Percentiles rank a stretch among this genome's conserved stretches.
Conservation (phyloP, 352 stramenopile species). For the Phytophthora nicotianae region DNA sequence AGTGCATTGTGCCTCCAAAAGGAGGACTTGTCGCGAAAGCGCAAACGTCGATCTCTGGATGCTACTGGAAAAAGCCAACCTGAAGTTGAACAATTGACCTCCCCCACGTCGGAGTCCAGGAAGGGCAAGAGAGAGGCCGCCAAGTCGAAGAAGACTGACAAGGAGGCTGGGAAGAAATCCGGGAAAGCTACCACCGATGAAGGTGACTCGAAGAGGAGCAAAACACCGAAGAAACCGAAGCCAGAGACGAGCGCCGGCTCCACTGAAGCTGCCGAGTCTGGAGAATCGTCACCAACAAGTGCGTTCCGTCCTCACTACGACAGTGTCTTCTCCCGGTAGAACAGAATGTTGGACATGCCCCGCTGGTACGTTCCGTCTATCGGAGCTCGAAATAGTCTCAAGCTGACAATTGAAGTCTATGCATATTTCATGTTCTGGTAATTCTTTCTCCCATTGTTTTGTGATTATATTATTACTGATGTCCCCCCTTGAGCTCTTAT, state of each 20-base stretch:
- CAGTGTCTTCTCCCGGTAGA: slow-evolving; percentile 66
- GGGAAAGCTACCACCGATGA: slow-evolving; percentile 16
- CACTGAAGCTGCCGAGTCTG: slow-evolving; percentile 13
- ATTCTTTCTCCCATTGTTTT: background rate
- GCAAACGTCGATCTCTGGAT: slow-evolving; percentile 49
- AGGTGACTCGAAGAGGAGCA: slow-evolving; percentile 21
- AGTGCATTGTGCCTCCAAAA: slow-evolving; percentile 47
- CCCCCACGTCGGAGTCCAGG: slow-evolving; percentile 36
- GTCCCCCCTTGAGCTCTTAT: slow-evolving; percentile 31
- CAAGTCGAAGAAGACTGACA: slow-evolving; percentile 41
- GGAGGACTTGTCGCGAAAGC: slow-evolving; percentile 55
- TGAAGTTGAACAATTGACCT: slow-evolving; percentile 13
- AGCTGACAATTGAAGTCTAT: slow-evolving; percentile 18
- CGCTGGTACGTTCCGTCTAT: slow-evolving; percentile 9
- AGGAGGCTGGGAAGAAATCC: slow-evolving; percentile 44
- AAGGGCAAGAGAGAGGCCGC: slow-evolving; percentile 47
- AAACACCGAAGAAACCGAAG: slow-evolving; percentile 30
- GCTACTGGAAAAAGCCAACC: slow-evolving; percentile 3
- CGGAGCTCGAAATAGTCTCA: slow-evolving; percentile 16
- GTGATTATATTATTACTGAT: slow-evolving; percentile 19
- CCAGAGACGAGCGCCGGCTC: slow-evolving; percentile 16
- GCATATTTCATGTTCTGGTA: slow-evolving; percentile 22
- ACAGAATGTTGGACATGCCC: background rate
- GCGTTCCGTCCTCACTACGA: slow-evolving; percentile 67
- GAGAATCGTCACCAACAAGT: slow-evolving; percentile 18